These are phyloP conservation scores for Scutellaria baicalensis DNA, from an alignment of 257 asterid species.

Conservation along the genomic window DNA sequence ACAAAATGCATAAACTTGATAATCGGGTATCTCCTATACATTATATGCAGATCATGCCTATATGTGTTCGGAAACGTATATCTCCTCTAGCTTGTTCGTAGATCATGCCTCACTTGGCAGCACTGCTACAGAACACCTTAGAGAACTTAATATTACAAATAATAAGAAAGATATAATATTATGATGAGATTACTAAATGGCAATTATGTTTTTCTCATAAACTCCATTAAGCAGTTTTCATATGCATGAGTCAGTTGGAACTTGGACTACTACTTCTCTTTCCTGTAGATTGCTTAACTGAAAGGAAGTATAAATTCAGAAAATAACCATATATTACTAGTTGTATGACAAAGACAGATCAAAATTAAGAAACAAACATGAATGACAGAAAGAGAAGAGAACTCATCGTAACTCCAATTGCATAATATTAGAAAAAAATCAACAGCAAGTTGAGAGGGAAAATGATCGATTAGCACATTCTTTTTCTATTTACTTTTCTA, in stretches of 20 bases:
- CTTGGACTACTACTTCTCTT: background rate
- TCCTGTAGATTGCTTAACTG: background rate
- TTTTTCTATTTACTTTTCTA: background rate
- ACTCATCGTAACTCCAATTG: background rate
- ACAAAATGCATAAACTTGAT: background rate
- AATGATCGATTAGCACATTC: background rate
- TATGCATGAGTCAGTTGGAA: conserved; percentile 2
- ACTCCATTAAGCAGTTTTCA: background rate
- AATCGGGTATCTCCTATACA: background rate
- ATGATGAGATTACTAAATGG: background rate
- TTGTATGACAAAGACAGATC: background rate
- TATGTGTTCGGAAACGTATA: background rate
- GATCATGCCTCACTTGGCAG: background rate
- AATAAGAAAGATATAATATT: background rate
- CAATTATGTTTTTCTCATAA: background rate
- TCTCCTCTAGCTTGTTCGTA: background rate
- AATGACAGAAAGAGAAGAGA: background rate
- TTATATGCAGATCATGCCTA: background rate
- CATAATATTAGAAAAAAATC: background rate
- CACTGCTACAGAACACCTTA: background rate
- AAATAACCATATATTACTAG: background rate
- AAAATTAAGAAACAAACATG: background rate
- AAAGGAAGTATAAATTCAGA: background rate
- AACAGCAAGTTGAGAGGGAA: background rate
- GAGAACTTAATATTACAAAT: background rate